Evolutionary conservation across 257 asterid genomes (phyloP), one percentile per base, ranked within the genome.

Genomic region (Primulina huaijiensis): DNA sequence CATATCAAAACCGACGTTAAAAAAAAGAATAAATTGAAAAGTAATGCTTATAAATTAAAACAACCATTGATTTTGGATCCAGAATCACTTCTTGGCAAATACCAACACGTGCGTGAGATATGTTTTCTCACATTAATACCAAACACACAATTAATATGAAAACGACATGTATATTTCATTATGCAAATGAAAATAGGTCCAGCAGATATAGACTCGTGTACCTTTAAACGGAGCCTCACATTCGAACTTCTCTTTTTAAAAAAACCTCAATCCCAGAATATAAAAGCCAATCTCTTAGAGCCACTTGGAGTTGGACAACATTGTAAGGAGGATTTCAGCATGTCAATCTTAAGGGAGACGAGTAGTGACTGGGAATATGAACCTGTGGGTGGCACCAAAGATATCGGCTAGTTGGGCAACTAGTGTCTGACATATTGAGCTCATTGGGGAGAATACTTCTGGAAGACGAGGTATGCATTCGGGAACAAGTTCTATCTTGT

Each of bases 401-500:
- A 84, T 72, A 71, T 85, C 74, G 52, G 96, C 95, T 43, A 92
- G 76, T 72, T 81, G 81, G 70, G 72, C 74, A 68, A 90, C 83
- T 5, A 68, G 29, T 56, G 71, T 76, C 75, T 84, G 97, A 80
- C 96, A 88, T 50, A 80, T 64, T 38, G 86, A 61, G 61, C 83
- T 81, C 46, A 67, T 80, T 17, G 98, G 95, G 69, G 84, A 82
- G 73, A 84, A 72, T 46, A 70, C 69, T 43, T 87, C 95, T 1
- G 96, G 98, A 6, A 92, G 95, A 75, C 76, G 60, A 64, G 97
- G 98, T 81, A 80, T 62, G 83, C 97, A 90, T 75, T 85, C 95
- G 0, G 98, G 98, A 64, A 74, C 66, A 71, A 67, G 87, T 33
- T 88, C 97, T 20, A 67, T 71, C 93, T 86, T 88, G 80, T 80